Percentiles rank a stretch among this genome's conserved stretches.
Evolutionary conservation across 2,329 filamentous ascomycete genomes (phyloP).

Genomic region (Colletotrichum sublineola): DNA sequence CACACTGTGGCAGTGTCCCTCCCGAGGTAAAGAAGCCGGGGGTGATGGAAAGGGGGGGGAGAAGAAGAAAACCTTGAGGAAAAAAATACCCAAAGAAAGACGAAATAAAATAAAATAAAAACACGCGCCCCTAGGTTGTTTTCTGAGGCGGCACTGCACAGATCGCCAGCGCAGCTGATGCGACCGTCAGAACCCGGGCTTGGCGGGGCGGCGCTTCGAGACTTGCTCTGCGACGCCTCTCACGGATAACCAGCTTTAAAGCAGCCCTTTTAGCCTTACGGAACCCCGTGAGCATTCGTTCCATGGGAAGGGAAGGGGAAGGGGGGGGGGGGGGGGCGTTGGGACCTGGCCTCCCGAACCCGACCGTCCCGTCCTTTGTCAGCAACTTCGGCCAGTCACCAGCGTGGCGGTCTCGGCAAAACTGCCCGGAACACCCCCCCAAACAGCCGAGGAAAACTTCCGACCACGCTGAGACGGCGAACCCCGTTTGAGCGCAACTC

Average conservation of each 20-base stretch:
- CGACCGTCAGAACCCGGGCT: constrained; percentile 32
- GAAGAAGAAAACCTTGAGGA: no score
- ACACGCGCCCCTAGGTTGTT: not conserved
- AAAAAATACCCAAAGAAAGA: not conserved
- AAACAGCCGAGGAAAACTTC: constrained; percentile 26
- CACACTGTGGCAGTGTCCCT: constrained; percentile 2
- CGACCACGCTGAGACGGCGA: constrained; percentile 40
- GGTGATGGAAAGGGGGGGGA: no score
- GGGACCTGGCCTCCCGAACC: constrained; percentile 10
- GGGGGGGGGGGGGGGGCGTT: not conserved
- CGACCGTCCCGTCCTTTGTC: constrained; percentile 2
- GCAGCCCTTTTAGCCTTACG: not conserved
- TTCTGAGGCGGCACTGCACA: not conserved
- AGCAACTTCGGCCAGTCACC: not conserved
- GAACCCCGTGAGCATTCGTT: not conserved
- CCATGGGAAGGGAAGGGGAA: not conserved
- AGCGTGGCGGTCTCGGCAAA: not conserved
- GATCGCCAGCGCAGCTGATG: constrained; percentile 31
- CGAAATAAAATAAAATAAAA: not conserved
- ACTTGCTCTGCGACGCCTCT: constrained; percentile 31
- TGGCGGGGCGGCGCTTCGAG: constrained; percentile 38
- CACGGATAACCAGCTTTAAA: not conserved
- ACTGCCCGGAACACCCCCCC: not conserved
- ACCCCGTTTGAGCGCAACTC: constrained; percentile 41
- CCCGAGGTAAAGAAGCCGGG: not conserved